Percentiles rank a stretch among this genome's conserved stretches.
Conservation (phyloP, 108 stramenopile species). For the Nitzschia inconspicua region DNA sequence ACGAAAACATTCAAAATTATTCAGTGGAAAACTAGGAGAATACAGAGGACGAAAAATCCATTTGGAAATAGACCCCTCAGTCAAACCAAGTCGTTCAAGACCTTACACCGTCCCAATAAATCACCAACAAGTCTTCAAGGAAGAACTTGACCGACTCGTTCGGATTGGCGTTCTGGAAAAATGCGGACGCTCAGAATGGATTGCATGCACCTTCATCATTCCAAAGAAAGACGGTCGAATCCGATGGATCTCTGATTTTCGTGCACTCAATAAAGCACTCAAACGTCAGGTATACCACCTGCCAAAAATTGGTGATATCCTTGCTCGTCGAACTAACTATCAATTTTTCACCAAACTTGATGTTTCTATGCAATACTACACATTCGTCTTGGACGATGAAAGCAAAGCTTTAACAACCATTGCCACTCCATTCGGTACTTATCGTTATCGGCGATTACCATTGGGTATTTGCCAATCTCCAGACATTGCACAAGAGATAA, state of each 20-base stretch:
- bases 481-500: slow-evolving; percentile 42
- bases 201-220: slow-evolving; percentile 27
- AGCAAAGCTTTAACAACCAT: too few relatives aligned
- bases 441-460: slow-evolving; percentile 31
- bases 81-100: slow-evolving; percentile 18
- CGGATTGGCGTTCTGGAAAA: slow-evolving; percentile 21
- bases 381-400: neutral
- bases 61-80: slow-evolving; percentile 14
- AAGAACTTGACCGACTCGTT: slow-evolving; percentile 23
- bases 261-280: slow-evolving; percentile 23
- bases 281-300: slow-evolving; percentile 1
- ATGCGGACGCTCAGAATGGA: slow-evolving; percentile 14
- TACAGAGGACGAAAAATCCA: slow-evolving; percentile 28
- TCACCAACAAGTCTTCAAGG: slow-evolving; percentile 20
- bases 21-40: slow-evolving; percentile 28
- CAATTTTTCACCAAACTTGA: slow-evolving; percentile 25
- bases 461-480: slow-evolving; percentile 49
- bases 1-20: slow-evolving; percentile 4
- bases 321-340: slow-evolving; percentile 4
- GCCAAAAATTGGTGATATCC: slow-evolving; percentile 21
- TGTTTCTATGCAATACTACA: slow-evolving; percentile 16
- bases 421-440: slow-evolving; percentile 43
- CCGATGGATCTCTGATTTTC: slow-evolving; percentile 34
- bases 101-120: slow-evolving; percentile 26
- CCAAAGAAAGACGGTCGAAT: slow-evolving; percentile 44